Conservation (phyloP, 345 rosid species). For the Draba incana region DNA sequence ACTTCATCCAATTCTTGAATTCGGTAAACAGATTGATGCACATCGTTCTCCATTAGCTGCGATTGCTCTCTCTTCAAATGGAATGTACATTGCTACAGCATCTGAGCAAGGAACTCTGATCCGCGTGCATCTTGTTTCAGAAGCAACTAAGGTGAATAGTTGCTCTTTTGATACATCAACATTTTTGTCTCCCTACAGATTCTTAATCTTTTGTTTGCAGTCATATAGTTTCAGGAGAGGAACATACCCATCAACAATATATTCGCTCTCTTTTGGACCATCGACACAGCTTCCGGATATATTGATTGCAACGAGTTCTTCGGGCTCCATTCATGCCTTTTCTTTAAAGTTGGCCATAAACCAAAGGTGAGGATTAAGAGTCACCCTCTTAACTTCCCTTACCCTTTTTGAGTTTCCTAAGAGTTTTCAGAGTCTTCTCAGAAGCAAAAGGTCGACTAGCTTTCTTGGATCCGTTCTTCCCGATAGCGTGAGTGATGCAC, state of each 20-base stretch:
- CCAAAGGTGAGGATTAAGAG: constrained; percentile 58
- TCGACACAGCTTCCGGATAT: constrained; percentile 72
- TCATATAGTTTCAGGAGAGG: constrained; percentile 92
- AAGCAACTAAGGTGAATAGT: constrained; percentile 77
- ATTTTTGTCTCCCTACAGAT: constrained; percentile 2
- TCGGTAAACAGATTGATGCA: constrained; percentile 81
- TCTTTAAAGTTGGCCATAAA: constrained; percentile 60
- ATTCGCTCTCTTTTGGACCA: constrained; percentile 86
- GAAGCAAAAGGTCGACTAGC: constrained; percentile 67
- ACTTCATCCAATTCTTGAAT: no score
- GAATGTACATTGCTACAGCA: constrained; percentile 88
- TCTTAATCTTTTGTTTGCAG: constrained; percentile 43
- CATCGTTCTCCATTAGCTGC: constrained; percentile 87
- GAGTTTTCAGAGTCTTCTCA: constrained; percentile 30
- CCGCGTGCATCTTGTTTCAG: constrained; percentile 80
- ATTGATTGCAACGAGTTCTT: constrained; percentile 81
- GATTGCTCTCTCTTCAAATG: constrained; percentile 72
- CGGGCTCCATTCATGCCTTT: constrained; percentile 87
- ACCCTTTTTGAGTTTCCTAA: constrained; percentile 5
- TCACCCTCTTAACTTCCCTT: constrained; percentile 21
- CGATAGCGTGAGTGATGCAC: constrained; percentile 70
- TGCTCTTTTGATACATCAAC: neutral
- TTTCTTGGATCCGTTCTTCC: constrained; percentile 83
- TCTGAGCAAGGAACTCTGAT: constrained; percentile 93
- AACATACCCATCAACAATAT: constrained; percentile 79